Base-by-base conservation (phyloP, 768 basidiomycete species). In the Hypsizygus marmoreus region DNA sequence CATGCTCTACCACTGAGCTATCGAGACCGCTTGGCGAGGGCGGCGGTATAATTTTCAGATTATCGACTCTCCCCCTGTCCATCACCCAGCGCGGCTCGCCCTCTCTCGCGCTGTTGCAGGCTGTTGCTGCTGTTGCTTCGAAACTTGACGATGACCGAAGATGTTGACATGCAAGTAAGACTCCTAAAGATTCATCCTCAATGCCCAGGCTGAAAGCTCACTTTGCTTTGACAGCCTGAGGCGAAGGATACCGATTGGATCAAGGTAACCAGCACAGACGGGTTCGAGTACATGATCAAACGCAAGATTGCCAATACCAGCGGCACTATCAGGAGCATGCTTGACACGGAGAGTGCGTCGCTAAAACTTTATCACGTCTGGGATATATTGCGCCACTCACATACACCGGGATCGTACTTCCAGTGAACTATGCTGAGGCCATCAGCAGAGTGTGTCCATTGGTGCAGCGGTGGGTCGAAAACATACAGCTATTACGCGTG, bases 281-380 rank as follows among this genome's bases (percentile, higher is more conserved):
- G 91, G 0, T 91, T 83, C 63, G 79, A 84, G 1, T 95, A 86
- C 64, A 76, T 95, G 45, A 76, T 95, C 39, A 78, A 76, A 40
- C 78, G 88, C 28, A 88, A 80, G 49, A 78, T 92, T 12, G 91
- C 89, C 11, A 73, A 81, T 42, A 75, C 77, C 10, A 94, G 92
- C 55, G 91, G 86, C 8, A 93, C 88, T 0, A 81, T 97, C 66
- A 80, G 79, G 56, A 84, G 80, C 59, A 91, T 88, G 81, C 68
- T 95, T 51, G 88, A 85, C 60, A 75, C 78, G 25, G 79, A 81
- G 43, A 81, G 90, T 89, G 36, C 51, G 77, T 64, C 24, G 36
- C 22, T n/a, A n/a, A n/a, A 22, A 22, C 33, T 20, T 31, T 13
- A 24, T 14, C 12, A 17, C 9, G 33, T 31, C 23, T 41, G 13